Conservation (phyloP, 2,329 filamentous ascomycete species). For the Magnaporthiopsis poae region DNA sequence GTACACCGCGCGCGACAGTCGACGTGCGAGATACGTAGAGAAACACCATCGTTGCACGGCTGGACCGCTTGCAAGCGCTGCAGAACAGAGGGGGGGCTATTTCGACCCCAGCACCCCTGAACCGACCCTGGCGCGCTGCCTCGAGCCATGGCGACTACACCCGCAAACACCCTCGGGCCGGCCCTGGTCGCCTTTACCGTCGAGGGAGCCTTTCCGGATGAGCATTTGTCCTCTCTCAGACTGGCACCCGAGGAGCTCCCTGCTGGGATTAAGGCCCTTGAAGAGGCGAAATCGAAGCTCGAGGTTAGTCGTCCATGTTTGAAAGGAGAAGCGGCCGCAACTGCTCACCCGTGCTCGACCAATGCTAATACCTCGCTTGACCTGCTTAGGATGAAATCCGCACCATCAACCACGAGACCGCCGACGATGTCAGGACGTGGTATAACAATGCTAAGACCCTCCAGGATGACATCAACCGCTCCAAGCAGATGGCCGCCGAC, state of each 20-base stretch:
- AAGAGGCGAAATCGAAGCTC: slow-evolving; percentile 32
- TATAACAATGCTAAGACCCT: slow-evolving; percentile 73
- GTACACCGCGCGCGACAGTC: background rate
- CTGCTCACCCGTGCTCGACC: background rate
- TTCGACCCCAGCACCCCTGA: background rate
- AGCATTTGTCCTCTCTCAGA: slow-evolving; percentile 29
- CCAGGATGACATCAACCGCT: slow-evolving; percentile 74
- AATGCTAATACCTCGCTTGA: background rate
- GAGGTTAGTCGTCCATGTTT: slow-evolving; percentile 28
- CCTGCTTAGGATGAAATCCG: slow-evolving; percentile 50
- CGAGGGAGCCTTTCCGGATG: slow-evolving; percentile 36
- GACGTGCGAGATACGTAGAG: background rate
- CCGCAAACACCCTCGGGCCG: slow-evolving; percentile 28
- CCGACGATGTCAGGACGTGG: slow-evolving; percentile 76
- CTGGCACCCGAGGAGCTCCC: slow-evolving; percentile 27
- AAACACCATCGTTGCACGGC: background rate
- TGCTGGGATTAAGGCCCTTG: slow-evolving; percentile 30
- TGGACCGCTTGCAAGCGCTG: too few species aligned
- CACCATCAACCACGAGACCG: slow-evolving; percentile 63
- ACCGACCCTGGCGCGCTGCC: background rate
- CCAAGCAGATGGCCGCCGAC: slow-evolving; percentile 67
- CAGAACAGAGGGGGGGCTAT: background rate
- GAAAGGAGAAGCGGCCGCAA: background rate
- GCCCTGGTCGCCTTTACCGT: slow-evolving; percentile 55
- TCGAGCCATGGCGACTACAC: background rate